Evolutionary conservation across 768 basidiomycete species (phyloP), one percentile per base, ranked within the genome.

Genomic region (Tulasnella sp.): DNA sequence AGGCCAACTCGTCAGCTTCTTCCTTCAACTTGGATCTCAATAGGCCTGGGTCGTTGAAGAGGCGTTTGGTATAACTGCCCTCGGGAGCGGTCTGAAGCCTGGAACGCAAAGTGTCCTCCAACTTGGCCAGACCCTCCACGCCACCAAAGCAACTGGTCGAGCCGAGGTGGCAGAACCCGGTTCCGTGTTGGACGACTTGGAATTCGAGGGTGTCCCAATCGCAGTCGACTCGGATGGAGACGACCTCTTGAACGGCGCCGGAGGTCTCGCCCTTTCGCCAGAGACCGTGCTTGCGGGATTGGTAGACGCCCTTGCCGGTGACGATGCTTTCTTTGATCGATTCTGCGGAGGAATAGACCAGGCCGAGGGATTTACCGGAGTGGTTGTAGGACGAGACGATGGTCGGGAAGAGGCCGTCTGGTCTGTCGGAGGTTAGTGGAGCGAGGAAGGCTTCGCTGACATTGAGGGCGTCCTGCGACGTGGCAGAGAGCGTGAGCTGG

Each of bases 221-320:
- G 85, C 98, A 99, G 85, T 99, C 98, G 31, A 91, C 84, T 39
- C 91, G 90, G 83, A 99, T 95, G 82, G 89, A 88, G 40, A 95
- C 86, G 78, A 99, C 90, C 24, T 94, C 90, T 83, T 99, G 98
- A 3, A 93, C 94, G 21, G 97, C 93, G 19, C 97, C 97, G 21
- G 95, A 97, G 0, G 96, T 97, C 86, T 95, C 97, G 21, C 98
- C 98, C 84, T 99, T 99, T 75, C 93, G 88, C 98, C 98, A 99
- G 42, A 99, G 87, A 21, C 97, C 97, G 83, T 97, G 95, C 84
- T 94, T 96, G 80, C 98, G 91, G 27, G 97, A 98, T 84, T 98
- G 96, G 84, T 99, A 99, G 18, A 97, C 92, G 21, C 98, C 98
- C 83, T 92, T 92, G 38, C 96, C 95, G 2, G 95, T 92, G 48